phyloP scores from a whole-genome alignment of 1,284 basidiomycete species.

The Anthracocystis panici-leucophaei region DNA sequence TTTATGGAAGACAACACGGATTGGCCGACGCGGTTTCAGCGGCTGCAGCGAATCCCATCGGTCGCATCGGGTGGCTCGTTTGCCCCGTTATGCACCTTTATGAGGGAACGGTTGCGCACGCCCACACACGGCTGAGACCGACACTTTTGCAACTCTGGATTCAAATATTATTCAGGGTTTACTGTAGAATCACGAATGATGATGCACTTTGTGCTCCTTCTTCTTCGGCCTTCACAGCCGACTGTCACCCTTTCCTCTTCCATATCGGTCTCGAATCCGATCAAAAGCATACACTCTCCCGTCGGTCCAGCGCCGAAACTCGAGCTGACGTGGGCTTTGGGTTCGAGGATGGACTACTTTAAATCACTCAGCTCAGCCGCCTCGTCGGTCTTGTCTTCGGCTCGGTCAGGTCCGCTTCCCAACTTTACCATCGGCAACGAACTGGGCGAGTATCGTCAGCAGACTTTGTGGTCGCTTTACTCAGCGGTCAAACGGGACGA shows the following conservation, averaged over 20 bases:
- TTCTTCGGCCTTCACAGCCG: background rate
- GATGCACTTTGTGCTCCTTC: background rate
- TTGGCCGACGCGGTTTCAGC: background rate
- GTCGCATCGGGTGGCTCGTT: conserved; percentile 1
- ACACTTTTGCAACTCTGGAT: background rate
- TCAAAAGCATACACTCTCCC: too few species aligned
- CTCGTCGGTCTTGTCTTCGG: conserved; percentile 83
- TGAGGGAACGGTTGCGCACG: background rate
- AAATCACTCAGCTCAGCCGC: conserved; percentile 86
- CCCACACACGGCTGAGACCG: conserved; percentile 5
- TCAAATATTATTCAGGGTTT: background rate
- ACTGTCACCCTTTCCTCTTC: background rate
- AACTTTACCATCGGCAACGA: conserved; percentile 87
- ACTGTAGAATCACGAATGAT: background rate
- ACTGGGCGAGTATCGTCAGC: conserved; percentile 77
- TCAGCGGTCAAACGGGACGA: conserved; percentile 89
- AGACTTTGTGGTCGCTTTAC: conserved; percentile 85
- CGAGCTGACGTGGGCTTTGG: background rate
- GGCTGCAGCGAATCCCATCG: background rate
- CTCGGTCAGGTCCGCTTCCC: conserved; percentile 83
- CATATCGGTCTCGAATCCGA: background rate
- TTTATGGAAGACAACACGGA: background rate
- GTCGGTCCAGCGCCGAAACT: background rate
- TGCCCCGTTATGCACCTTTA: background rate
- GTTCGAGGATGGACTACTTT: conserved; percentile 81